phyloP scores from a whole-genome alignment of 345 rosid genomes.

The Salix viminalis region DNA sequence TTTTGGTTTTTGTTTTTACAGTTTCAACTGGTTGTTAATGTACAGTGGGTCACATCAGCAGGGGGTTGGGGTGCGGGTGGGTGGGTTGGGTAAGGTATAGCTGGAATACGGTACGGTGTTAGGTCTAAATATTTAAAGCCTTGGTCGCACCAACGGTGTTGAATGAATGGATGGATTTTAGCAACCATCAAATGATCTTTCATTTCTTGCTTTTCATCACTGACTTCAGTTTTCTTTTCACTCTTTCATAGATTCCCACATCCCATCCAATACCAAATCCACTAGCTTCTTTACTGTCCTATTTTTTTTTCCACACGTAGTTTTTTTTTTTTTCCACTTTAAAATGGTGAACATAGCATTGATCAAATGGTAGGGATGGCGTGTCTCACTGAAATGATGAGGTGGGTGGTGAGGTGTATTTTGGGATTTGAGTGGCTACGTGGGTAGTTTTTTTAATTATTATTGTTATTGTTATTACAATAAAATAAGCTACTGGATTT shows the following conservation, averaged over 20 bases:
- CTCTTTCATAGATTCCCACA: slow-evolving; percentile 10
- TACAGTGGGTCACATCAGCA: slow-evolving; percentile 98
- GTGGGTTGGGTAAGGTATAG: slow-evolving; percentile 3
- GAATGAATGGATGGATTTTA: slow-evolving; percentile 17
- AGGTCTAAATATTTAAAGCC: slow-evolving; percentile 46
- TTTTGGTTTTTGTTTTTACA: slow-evolving; percentile 28
- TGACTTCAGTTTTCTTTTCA: neutral
- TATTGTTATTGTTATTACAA: neutral
- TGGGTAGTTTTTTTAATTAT: neutral
- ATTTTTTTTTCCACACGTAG: neutral
- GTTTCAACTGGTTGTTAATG: slow-evolving; percentile 73
- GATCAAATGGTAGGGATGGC: slow-evolving; percentile 5
- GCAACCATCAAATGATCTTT: slow-evolving; percentile 1
- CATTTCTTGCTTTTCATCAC: neutral
- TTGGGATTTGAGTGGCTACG: neutral
- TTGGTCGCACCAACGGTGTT: slow-evolving; percentile 48
- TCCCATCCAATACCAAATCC: neutral
- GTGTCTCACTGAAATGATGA: slow-evolving; percentile 8
- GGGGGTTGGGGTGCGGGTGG: slow-evolving; percentile 41
- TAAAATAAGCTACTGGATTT: neutral
- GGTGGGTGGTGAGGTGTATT: slow-evolving; percentile 12
- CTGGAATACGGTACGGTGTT: slow-evolving; percentile 38
- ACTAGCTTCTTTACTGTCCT: neutral
- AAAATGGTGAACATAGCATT: slow-evolving; percentile 14
- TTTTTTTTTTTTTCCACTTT: neutral